These are phyloP conservation scores for Rhizophagus clarus DNA, from an alignment of 192 early-diverging fungal species.

Conservation along the genomic window DNA sequence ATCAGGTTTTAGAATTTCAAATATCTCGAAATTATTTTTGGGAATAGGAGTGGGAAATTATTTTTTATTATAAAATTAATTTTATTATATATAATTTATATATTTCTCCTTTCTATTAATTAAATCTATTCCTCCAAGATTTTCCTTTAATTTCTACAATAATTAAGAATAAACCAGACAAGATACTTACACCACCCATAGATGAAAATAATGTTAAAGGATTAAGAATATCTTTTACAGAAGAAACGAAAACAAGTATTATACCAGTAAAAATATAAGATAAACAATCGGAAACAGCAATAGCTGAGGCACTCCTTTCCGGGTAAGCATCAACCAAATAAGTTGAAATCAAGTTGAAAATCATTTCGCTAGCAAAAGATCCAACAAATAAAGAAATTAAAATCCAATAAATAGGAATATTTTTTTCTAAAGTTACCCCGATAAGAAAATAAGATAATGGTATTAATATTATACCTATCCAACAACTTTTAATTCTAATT, in stretches of 20 bases:
- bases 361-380: not conserved
- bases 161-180: not conserved
- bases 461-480: conserved; percentile 35
- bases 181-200: not conserved
- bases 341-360: not conserved
- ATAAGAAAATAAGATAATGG: conserved; percentile 35
- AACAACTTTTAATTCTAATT: conserved; percentile 36
- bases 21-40: too few relatives aligned
- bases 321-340: conserved; percentile 11
- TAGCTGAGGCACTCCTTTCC: not conserved
- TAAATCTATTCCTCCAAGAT: not conserved
- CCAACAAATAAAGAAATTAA: conserved; percentile 32
- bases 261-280: not conserved
- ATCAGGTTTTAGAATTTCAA: too few relatives aligned
- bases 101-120: too few relatives aligned
- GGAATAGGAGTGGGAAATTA: too few relatives aligned
- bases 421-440: conserved; percentile 36
- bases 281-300: not conserved
- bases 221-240: not conserved
- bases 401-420: conserved; percentile 32
- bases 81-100: too few relatives aligned
- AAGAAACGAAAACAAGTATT: not conserved
- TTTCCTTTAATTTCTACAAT: not conserved
- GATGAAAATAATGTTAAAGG: not conserved
- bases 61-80: too few relatives aligned